Base-by-base conservation (phyloP, 148 eudicot genomes). In the Selenicereus undatus region DNA sequence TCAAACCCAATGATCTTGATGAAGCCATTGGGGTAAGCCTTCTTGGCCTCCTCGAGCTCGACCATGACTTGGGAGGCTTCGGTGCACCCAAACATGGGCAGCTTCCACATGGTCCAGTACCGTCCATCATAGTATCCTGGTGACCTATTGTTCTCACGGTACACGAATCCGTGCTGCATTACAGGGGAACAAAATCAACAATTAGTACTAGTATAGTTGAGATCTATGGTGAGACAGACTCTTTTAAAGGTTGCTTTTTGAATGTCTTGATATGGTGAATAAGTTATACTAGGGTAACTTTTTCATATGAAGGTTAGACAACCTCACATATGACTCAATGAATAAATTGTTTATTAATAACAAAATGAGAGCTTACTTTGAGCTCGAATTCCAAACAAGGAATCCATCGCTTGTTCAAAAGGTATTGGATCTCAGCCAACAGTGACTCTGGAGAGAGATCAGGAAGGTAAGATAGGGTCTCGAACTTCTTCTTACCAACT, bases 101-200 rank as follows among this genome's bases (percentile, higher is more conserved):
- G 78, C 90, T 94, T 94, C 98, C 98, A 94, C 98, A 94, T 94
- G 0, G 93, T 89, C 95, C 97, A 93, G 90, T 91, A 89, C 0
- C 97, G 86, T 0, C 97, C 94, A 42, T 93, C 97, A 20, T 94
- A 92, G 97, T 94, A 94, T 24, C 98, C 98, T 5, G 93, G 98
- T 11, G 93, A 85, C 0, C 9, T 51, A 74, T 83, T 11, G 92
- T 91, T 4, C 84, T 90, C 91, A 81, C 97, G 94, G 90, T 75
- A 81, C 69, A 88, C 88, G 27, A 78, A 85, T 36, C 88, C 96
- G 29, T 76, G 81, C 93, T 91, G 3, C 43, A 39, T 39, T 39
- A 62, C 79, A 80, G 22, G 13, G 18, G 18, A 64, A 11, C 18
- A 22, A 22, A 64, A 71, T 9, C 13, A 54, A 56, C 13, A 3